Evolutionary conservation across 495 filamentous ascomycete species (phyloP), one percentile per base, ranked within the genome.

Genomic region (Echria macrotheca): DNA sequence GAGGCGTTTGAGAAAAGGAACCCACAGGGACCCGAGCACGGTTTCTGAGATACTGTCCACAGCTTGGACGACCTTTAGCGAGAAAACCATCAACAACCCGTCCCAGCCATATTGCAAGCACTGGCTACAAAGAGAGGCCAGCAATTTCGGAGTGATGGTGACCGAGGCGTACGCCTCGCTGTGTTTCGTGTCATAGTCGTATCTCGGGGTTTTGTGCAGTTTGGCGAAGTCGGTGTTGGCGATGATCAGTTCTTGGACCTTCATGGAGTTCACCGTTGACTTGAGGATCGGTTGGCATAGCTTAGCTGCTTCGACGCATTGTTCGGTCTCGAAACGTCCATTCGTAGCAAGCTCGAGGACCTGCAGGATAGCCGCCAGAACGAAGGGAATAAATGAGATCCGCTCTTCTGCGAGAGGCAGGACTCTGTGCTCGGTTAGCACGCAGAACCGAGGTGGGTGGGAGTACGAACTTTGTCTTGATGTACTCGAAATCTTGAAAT

Each of bases 1-100:
- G 8, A 62, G 23, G 11, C 19, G 17, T 22, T 44, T 47, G n/a
- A 62, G 38, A 29, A 62, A 39, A 0, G 59, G 56, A 14, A 62
- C 37, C 59, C 59, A 62, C 10, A 62, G 23, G 2, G 0, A 9
- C 5, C 44, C 21, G 26, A 57, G 48, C 43, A 54, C 47, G n/a
- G 17, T 2, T 1, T 12, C 5, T 5, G 41, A 40, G 14, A 59
- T 24, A 10, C 14, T 15, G 44, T 12, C 17, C 14, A 36, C 43
- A 3, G 54, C 32, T 19, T 8, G 1, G 4, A 14, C 14, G 35
- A 62, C 15, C 38, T 50, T 50, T 32, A n/a, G 11, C n/a, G 36
- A 48, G 19, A 64, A 42, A 1, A 11, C 22, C 35, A 21, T 47
- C 6, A 36, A 7, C 24, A 41, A 11, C 11, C 35, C 50, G 10